Conservation (phyloP, 2,329 filamentous ascomycete species). For the Aspergillus tanneri region DNA sequence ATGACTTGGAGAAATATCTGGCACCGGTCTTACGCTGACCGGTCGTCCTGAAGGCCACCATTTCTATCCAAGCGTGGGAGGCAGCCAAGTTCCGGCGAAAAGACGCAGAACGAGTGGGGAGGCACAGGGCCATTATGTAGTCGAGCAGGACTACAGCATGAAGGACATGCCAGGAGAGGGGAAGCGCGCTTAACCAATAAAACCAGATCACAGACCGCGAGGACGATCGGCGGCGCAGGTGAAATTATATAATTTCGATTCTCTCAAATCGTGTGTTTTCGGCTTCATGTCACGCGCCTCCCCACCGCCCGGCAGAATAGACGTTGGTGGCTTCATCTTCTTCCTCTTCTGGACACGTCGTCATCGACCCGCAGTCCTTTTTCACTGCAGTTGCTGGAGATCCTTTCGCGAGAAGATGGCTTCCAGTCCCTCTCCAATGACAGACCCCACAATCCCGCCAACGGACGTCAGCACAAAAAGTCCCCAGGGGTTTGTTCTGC, state of each 20-base stretch:
- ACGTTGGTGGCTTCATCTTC: background rate
- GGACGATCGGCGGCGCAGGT: constrained; percentile 3
- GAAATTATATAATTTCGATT: background rate
- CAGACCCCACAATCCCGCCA: constrained; percentile 1
- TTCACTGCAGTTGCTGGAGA: too few relatives aligned
- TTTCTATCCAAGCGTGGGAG: constrained; percentile 27
- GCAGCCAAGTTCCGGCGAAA: constrained; percentile 23
- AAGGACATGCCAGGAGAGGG: constrained; percentile 18
- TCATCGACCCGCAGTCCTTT: background rate
- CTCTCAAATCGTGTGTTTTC: constrained; percentile 7
- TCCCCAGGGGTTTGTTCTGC: constrained; percentile 29
- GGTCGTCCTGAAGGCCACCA: constrained; percentile 34
- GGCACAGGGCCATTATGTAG: constrained; percentile 37
- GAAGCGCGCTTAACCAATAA: background rate
- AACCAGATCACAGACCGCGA: constrained; percentile 2
- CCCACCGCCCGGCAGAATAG: constrained; percentile 27
- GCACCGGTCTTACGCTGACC: constrained; percentile 30
- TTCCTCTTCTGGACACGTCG: background rate
- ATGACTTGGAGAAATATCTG: constrained; percentile 42
- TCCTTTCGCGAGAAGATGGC: too few relatives aligned
- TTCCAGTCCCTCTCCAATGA: constrained; percentile 1
- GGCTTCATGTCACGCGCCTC: constrained; percentile 5
- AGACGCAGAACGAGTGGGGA: constrained; percentile 25
- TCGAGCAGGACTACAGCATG: constrained; percentile 35
- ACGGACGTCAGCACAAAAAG: background rate